phyloP scores from a whole-genome alignment of 495 filamentous ascomycete species.

The Lasiosphaeris hirsuta region DNA sequence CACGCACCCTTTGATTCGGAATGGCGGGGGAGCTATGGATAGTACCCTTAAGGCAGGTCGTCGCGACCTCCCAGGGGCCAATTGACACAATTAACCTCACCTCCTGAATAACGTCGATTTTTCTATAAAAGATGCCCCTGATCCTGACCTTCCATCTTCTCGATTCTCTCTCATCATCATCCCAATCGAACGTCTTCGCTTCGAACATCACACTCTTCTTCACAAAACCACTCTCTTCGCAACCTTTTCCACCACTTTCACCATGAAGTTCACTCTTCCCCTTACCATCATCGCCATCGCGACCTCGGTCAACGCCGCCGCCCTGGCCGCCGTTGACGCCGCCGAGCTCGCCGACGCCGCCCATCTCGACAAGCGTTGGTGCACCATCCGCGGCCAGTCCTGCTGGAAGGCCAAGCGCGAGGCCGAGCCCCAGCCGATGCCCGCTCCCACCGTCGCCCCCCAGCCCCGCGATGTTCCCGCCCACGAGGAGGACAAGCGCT shows the following conservation, averaged over 20 bases:
- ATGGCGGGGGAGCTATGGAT: too few relatives aligned
- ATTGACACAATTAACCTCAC: conserved; percentile 16
- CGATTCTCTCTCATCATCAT: background rate
- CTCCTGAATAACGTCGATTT: conserved; percentile 20
- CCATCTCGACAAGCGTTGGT: conserved; percentile 28
- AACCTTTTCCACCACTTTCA: conserved; percentile 9
- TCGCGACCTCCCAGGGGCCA: background rate
- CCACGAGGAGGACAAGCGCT: conserved; percentile 22
- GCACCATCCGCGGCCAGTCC: conserved; percentile 25
- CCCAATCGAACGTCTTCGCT: background rate
- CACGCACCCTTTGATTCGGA: too few relatives aligned
- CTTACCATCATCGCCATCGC: conserved; percentile 31
- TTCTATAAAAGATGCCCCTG: conserved; percentile 11
- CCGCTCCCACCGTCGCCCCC: conserved; percentile 8
- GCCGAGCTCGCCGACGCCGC: conserved; percentile 5
- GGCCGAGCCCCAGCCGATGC: conserved; percentile 19
- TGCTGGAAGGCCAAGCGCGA: conserved; percentile 1
- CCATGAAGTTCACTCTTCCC: conserved; percentile 39
- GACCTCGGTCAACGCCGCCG: conserved; percentile 24
- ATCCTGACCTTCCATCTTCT: too few relatives aligned
- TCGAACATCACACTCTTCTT: conserved; percentile 4
- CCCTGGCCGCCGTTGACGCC: conserved; percentile 1
- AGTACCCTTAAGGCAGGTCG: background rate
- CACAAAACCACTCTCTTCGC: background rate
- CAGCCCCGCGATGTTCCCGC: conserved; percentile 5